Conservation (phyloP, 106 monocot species). For the Dioscorea dumetorum region DNA sequence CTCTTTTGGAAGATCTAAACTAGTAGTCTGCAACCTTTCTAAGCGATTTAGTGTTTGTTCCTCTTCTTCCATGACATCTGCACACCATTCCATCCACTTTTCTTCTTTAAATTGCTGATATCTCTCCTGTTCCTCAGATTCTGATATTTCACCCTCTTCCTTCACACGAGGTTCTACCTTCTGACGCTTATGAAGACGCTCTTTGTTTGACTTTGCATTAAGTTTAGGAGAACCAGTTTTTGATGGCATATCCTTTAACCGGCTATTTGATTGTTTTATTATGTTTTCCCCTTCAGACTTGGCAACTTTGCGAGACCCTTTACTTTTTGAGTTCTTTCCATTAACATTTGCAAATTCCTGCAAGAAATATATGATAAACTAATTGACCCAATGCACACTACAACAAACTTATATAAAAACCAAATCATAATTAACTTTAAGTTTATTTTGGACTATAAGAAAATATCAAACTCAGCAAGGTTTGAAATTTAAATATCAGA, state of each 20-base stretch:
- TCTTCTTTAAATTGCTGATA: constrained; percentile 86
- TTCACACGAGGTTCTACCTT: constrained; percentile 57
- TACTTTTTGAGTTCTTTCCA: constrained; percentile 61
- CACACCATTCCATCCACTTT: constrained; percentile 99
- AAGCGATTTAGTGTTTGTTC: constrained; percentile 75
- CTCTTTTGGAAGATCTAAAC: constrained; percentile 90
- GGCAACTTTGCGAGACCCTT: constrained; percentile 37
- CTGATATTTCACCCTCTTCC: constrained; percentile 97
- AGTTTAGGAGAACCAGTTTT: constrained; percentile 23
- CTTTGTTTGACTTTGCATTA: constrained; percentile 35
- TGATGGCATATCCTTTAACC: constrained; percentile 28
- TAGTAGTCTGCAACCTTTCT: constrained; percentile 87
- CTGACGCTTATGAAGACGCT: constrained; percentile 24
- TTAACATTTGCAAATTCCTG: constrained; percentile 81
- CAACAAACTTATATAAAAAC: too few relatives aligned
- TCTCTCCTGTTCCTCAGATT: constrained; percentile 51
- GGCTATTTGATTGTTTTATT: constrained; percentile 25
- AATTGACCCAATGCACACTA: too few relatives aligned
- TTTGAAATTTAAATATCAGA: too few relatives aligned
- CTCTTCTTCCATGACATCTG: constrained; percentile 86
- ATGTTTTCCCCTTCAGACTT: constrained; percentile 38
- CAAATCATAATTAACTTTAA: too few relatives aligned
- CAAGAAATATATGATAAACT: not conserved
- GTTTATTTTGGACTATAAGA: too few relatives aligned
- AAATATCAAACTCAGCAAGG: too few relatives aligned